A percentile compares a stretch with the other conserved stretches of the same genome.
Evolutionary conservation across 1,284 basidiomycete species (phyloP).

Genomic region (Pseudozyma tsukubaensis): DNA sequence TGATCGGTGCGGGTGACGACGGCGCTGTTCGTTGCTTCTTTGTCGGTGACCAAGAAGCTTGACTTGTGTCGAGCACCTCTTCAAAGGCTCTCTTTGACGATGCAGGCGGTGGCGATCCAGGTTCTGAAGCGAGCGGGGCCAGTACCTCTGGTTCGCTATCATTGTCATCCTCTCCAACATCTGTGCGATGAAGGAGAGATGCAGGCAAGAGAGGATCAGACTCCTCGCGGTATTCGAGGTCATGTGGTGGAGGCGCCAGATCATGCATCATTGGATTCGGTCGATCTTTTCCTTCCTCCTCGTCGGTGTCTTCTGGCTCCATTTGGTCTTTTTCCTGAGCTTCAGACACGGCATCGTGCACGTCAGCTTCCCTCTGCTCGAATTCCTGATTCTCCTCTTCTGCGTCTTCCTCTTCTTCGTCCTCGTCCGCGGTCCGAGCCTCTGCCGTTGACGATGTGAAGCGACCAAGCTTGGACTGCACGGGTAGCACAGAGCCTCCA

Average conservation of each 20-base stretch:
- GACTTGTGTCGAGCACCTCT: slow-evolving; percentile 40
- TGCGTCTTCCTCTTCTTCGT: slow-evolving; percentile 13
- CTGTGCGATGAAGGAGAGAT: neutral
- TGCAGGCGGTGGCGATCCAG: neutral
- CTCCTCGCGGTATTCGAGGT: slow-evolving; percentile 35
- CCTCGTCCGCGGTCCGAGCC: neutral
- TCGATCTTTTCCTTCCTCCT: slow-evolving; percentile 5
- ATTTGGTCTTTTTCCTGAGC: neutral
- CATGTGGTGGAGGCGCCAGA: neutral
- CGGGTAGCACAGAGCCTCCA: slow-evolving; percentile 11
- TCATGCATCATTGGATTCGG: neutral
- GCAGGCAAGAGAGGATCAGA: slow-evolving; percentile 5
- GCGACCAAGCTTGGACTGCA: slow-evolving; percentile 19
- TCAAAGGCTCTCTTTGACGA: slow-evolving; percentile 44
- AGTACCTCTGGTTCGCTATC: slow-evolving; percentile 26
- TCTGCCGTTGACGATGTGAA: slow-evolving; percentile 1
- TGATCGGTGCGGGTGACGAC: neutral
- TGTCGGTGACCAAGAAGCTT: slow-evolving; percentile 28
- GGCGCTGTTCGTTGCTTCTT: slow-evolving; percentile 18
- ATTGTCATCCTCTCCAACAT: slow-evolving; percentile 11
- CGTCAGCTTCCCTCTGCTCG: neutral
- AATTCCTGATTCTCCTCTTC: slow-evolving; percentile 12
- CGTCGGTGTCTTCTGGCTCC: neutral
- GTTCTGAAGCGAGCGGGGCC: slow-evolving; percentile 7
- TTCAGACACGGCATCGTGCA: neutral